Evolutionary conservation across 2,329 filamentous ascomycete genomes (phyloP).

Genomic region (Emergomyces orientalis): DNA sequence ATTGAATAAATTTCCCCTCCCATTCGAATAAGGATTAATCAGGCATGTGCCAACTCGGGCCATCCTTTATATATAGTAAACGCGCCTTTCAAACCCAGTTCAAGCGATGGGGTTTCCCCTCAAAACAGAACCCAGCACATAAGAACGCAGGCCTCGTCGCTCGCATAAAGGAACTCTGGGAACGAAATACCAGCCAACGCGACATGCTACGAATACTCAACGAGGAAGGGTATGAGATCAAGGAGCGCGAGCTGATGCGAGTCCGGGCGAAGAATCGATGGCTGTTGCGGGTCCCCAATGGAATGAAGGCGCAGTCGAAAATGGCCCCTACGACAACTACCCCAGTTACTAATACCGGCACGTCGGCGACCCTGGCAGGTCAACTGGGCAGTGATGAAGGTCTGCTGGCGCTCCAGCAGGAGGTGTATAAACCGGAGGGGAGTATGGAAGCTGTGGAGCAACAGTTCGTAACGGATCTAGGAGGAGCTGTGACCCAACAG

Average conservation of each 20-base stretch:
- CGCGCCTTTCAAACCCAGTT: constrained; percentile 68
- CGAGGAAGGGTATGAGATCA: constrained; percentile 64
- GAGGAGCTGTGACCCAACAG: constrained; percentile 6
- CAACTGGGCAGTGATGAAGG: constrained; percentile 30
- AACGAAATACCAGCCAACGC: constrained; percentile 59
- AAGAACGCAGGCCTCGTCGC: constrained; percentile 58
- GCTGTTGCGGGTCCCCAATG: constrained; percentile 54
- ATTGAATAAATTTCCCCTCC: neutral
- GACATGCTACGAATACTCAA: constrained; percentile 64
- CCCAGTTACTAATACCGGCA: too few species aligned
- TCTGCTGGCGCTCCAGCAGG: constrained; percentile 32
- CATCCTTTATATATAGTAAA: constrained; percentile 47
- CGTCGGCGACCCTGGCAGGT: neutral
- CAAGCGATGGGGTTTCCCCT: constrained; percentile 69
- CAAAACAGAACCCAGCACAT: constrained; percentile 62
- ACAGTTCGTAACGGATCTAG: neutral
- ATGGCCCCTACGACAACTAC: constrained; percentile 14
- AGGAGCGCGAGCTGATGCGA: constrained; percentile 59
- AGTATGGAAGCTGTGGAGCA: constrained; percentile 20
- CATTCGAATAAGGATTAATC: neutral
- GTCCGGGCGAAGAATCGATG: constrained; percentile 60
- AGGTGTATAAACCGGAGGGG: constrained; percentile 28
- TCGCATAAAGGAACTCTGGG: constrained; percentile 69
- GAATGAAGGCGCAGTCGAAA: constrained; percentile 40
- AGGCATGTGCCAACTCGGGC: neutral